phyloP scores from a whole-genome alignment of 2,329 filamentous ascomycete species.

The Nemania serpens region DNA sequence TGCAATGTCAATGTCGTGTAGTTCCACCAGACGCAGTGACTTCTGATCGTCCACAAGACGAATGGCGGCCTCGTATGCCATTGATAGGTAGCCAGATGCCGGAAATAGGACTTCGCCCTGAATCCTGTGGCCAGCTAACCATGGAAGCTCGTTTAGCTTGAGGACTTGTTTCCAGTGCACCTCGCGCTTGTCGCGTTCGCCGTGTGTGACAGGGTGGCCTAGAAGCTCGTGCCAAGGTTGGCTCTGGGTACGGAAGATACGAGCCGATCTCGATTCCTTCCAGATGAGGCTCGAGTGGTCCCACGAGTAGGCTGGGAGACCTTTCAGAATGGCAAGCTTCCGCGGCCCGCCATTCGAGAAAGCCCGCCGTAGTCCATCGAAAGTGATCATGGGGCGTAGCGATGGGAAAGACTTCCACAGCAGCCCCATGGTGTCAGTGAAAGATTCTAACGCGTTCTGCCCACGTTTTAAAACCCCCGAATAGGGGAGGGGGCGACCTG shows the following conservation, averaged over 20 bases:
- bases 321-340: neutral
- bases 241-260: neutral
- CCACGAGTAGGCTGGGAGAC: conserved; percentile 2
- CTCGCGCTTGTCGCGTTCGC: neutral
- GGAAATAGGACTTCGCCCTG: conserved; percentile 27
- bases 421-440: neutral
- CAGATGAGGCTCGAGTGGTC: neutral
- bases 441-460: neutral
- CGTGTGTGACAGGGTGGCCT: neutral
- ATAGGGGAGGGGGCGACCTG: neutral
- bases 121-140: conserved; percentile 26
- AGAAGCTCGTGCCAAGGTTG: neutral
- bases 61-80: conserved; percentile 3
- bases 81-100: conserved; percentile 27
- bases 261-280: neutral
- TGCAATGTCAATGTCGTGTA: neutral
- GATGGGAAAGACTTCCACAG: conserved; percentile 5
- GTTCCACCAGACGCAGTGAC: neutral
- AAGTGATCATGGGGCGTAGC: neutral
- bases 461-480: neutral
- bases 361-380: neutral
- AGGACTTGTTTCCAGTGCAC: conserved; percentile 24
- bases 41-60: neutral
- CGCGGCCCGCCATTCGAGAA: neutral
- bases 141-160: conserved; percentile 9